Conservation (phyloP, 805 yeast species). For the Saccharomycopsis synnaedendra region DNA sequence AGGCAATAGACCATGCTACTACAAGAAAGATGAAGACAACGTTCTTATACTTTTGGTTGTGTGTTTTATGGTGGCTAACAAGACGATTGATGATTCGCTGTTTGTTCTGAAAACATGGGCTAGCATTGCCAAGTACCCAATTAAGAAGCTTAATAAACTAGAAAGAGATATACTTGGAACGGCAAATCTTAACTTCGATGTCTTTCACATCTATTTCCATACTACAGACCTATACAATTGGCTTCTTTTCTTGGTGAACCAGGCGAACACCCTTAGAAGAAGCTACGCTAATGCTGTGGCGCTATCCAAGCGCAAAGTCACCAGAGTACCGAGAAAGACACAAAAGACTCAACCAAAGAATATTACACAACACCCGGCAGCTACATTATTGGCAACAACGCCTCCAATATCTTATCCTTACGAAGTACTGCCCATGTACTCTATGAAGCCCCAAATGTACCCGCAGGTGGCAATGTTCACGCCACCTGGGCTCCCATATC, state of each 20-base stretch:
- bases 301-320: no score
- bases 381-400: no score
- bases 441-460: no score
- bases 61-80: constrained; percentile 28
- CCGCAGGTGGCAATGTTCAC: no score
- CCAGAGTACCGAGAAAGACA: no score
- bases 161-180: constrained; percentile 17
- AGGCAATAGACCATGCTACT: not conserved
- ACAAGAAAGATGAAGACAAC: constrained; percentile 12
- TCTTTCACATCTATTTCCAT: not conserved
- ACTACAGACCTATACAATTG: not conserved
- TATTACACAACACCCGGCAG: no score
- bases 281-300: no score
- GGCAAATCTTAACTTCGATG: not conserved
- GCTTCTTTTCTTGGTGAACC: not conserved
- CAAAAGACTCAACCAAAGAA: no score
- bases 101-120: constrained; percentile 42
- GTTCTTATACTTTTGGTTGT: constrained; percentile 21
- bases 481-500: no score
- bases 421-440: no score
- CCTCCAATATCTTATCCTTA: no score
- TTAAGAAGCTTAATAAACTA: constrained; percentile 12
- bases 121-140: constrained; percentile 21
- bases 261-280: no score
- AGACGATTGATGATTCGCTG: constrained; percentile 37